Evolutionary conservation across 2,329 filamentous ascomycete genomes (phyloP), one percentile per base, ranked within the genome.

Genomic region (Trematosphaeria pertusa): DNA sequence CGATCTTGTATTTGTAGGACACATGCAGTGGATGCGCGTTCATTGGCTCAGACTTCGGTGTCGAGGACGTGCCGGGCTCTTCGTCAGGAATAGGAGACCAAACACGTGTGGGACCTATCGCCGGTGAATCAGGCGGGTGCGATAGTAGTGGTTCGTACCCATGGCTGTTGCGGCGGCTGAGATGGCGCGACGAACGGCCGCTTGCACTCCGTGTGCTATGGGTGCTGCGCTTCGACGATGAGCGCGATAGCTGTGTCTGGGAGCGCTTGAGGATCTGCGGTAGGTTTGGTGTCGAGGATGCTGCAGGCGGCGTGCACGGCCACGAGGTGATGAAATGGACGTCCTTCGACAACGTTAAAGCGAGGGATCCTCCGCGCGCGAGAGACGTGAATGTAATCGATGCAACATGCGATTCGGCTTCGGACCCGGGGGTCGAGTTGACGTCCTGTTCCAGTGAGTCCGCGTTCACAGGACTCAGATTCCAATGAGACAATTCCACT

Each of bases 261-360:
- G 64, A 59, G 15, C 61, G 58, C 33, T 62, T 63, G 2, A 62
- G 42, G 11, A 65, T 50, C 17, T 58, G 56, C 8, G 61, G 63
- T 9, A 56, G 46, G 37, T 52, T 59, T 3, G 52, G 55, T n/a
- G 50, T 20, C 18, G 58, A 50, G 5, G 59, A 54, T 10, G 59
- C 50, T 10, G 59, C 48, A 11, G 79, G 78, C 9, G 76, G 71
- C 5, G 70, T 74, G 59, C 81, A 85, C 14, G 78, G 79, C 58
- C 79, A 79, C 1, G 80, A 79, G 0, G 79, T 75, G 33, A 85
- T 67, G 57, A 83, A 84, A 20, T 78, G 73, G 11, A 81, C 74
- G 47, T 82, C 79, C 59, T 81, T 74, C 12, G 65, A 69, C 19
- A 84, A 64, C 1, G 75, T 56, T n/a, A 72, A 44, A 2, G 53